These are phyloP conservation scores for Penicillium fimorum DNA, from an alignment of 495 filamentous ascomycete species.

Conservation along the genomic window DNA sequence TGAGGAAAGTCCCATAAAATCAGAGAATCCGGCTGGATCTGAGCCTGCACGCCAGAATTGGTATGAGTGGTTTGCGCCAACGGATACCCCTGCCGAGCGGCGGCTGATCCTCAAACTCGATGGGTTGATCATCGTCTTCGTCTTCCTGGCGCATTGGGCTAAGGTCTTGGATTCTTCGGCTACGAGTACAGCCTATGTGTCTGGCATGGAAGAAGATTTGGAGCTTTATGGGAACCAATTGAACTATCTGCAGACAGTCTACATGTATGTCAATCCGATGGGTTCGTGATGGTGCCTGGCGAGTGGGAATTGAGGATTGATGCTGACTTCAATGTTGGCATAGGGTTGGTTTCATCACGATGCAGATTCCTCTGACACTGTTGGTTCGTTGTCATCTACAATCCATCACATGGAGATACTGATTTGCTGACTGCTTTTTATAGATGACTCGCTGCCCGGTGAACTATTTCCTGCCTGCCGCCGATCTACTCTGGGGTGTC, in stretches of 20 bases:
- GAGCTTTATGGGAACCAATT: conserved; percentile 46
- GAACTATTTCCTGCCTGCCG: conserved; percentile 31
- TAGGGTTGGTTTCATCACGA: conserved; percentile 29
- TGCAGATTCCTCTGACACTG: conserved; percentile 29
- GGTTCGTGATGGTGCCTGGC: background rate
- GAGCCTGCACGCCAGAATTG: conserved; percentile 29
- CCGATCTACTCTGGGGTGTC: conserved; percentile 43
- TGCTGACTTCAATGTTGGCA: background rate
- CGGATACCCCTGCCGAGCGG: conserved; percentile 40
- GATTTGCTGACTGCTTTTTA: conserved; percentile 9
- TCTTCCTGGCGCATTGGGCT: conserved; percentile 41
- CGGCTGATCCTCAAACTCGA: conserved; percentile 44
- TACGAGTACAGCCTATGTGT: conserved; percentile 31
- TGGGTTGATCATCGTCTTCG: conserved; percentile 31
- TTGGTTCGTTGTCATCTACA: conserved; percentile 13
- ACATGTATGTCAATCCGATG: conserved; percentile 22
- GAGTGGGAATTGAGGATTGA: background rate
- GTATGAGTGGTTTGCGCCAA: conserved; percentile 42
- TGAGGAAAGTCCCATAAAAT: conserved; percentile 3
- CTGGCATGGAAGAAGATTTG: conserved; percentile 32
- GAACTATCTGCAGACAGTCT: conserved; percentile 46
- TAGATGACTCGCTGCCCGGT: conserved; percentile 31
- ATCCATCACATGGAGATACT: background rate
- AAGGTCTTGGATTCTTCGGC: conserved; percentile 40
- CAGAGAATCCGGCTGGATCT: background rate